Base-by-base conservation (phyloP, 805 yeast species). In the Wickerhamomyces pijperi region DNA sequence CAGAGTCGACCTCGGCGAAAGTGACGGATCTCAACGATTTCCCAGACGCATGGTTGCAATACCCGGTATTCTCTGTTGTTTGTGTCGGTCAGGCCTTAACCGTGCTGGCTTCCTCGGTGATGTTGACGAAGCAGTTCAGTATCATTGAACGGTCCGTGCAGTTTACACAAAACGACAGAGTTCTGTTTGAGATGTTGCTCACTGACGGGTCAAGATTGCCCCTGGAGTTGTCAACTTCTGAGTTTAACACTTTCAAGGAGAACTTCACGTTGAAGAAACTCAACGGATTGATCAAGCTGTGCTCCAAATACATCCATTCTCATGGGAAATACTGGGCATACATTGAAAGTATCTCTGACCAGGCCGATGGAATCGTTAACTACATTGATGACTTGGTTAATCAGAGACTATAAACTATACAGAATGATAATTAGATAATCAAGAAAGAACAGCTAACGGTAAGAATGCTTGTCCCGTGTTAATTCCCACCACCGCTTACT, bases 1-100 rank as follows among this genome's bases (percentile, higher is more conserved):
- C 16, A 14, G 16, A 6, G 16, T 28, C 16, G n/a, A n/a, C n/a
- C n/a, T n/a, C n/a, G n/a, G n/a, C n/a, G n/a, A 47, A 43, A 28
- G 54, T 42, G 2, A 36, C 43, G 1, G 16, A 28, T 28, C 42
- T 41, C 28, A 42, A 43, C 31, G 53, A 45, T 32, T 47, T 41
- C 36, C 64, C 65, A n/a, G 68, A 64, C 42, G 58, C 57, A 1
- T 65, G 70, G 70, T 40, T 58, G 21, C 70, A 64, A 46, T 62
- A 57, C 37, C 67, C 69, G 3, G 37, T 54, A 16, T 55, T 60
- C 42, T 42, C 57, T 6, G 44, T 55, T 5, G 52, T 47, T 17
- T 49, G 54, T 2, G 53, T 55, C 8, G 54, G 57, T 18, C 52
- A 58, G 35, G 50, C 60, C 2, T 40, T 61, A 23, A 58, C 65